A percentile compares a stretch with the other conserved stretches of the same genome.
Conservation (phyloP, 2,329 filamentous ascomycete genomes). For the Colletotrichum echinochloae region DNA sequence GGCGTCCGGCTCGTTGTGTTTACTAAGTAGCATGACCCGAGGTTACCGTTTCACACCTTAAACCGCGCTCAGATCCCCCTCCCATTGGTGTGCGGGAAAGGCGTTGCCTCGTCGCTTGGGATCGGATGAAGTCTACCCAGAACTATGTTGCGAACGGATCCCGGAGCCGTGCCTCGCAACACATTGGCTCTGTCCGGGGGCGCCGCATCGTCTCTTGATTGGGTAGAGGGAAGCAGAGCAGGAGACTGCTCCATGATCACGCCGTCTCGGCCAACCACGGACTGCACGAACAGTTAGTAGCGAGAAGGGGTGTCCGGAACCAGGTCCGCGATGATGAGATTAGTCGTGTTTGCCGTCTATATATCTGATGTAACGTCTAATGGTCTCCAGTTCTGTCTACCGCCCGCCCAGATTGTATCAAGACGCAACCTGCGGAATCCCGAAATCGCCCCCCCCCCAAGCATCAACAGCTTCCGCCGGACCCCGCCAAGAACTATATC, state of each 20-base stretch:
- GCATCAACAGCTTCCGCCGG: not conserved
- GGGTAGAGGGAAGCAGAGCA: not conserved
- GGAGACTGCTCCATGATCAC: not conserved
- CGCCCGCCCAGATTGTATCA: not conserved
- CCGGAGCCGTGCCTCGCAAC: not conserved
- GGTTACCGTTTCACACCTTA: not conserved
- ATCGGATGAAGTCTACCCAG: constrained; percentile 1
- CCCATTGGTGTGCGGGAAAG: not conserved
- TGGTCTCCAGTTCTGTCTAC: not conserved
- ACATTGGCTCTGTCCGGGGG: not conserved
- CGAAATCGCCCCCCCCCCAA: not conserved
- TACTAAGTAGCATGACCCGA: not conserved
- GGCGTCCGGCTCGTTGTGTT: not conserved
- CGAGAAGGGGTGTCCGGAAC: not conserved
- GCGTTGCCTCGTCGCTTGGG: not conserved
- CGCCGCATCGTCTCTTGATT: not conserved
- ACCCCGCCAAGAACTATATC: not conserved
- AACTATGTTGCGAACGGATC: not conserved
- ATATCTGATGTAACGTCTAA: not conserved
- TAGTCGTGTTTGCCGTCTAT: not conserved
- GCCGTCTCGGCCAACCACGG: not conserved
- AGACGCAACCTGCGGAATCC: not conserved
- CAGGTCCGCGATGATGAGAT: not conserved
- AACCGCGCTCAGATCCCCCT: not conserved
- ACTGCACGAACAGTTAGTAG: no score